Base-by-base conservation (phyloP, 331 rosid species). In the Spiraea crenata region DNA sequence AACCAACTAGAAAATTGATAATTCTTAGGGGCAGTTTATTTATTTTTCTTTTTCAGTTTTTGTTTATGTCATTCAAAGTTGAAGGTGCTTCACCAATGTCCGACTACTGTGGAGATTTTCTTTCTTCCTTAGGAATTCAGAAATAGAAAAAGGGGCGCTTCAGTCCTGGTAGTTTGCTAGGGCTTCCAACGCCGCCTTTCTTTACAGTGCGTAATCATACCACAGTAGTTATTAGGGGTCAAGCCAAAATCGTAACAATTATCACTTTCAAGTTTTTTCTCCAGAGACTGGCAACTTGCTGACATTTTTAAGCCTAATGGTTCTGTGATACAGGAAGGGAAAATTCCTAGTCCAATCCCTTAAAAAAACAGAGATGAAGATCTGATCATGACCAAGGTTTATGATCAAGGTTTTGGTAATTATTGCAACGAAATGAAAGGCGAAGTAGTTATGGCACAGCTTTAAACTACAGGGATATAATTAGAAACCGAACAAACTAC, bases 51-150 rank as follows among this genome's bases (percentile, higher is more conserved):
- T 25, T 25, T 2, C 31, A 25, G 1, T 25, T 25, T 25, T 25
- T 25, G 31, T 25, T 25, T 25, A 25, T 25, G 31, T 25, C 31
- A 25, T 25, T 25, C 31, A 52, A 20, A 35, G 31, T 68, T 16
- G 19, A 52, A 67, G 11, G 52, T 54, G 49, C 72, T 69, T 69
- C 52, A 69, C 64, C 9, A 42, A 49, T 69, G 54, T 54, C 38
- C 6, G 5, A 45, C 35, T 17, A 44, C 45, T 70, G 35, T 9
- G 9, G 65, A 44, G 19, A 55, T 55, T 25, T 69, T 5, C 25
- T 41, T 65, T 41, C 16, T 7, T 31, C 49, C 37, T 7, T 13
- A 3, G 61, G 52, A 52, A 9, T 12, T 41, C 54, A 5, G 20
- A 44, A 39, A 40, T 14, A 5, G 14, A 13, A 5, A 8, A 60